phyloP scores from a whole-genome alignment of 306 rosid species.

The Gastrolobium bilobum region DNA sequence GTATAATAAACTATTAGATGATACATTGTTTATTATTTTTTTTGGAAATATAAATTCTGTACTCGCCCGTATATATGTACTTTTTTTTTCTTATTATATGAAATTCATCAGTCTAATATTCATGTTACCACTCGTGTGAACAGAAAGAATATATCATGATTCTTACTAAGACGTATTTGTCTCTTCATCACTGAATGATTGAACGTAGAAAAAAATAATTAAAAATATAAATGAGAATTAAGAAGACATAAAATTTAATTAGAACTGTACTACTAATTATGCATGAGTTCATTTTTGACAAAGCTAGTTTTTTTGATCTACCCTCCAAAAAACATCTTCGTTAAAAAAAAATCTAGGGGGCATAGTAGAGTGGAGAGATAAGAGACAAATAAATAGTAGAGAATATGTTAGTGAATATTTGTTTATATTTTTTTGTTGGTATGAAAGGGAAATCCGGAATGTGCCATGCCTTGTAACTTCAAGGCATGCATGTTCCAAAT shows the following conservation, averaged over 20 bases:
- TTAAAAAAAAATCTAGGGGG: not conserved
- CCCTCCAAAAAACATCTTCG: not conserved
- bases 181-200: constrained; percentile 5
- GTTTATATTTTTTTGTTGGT: not conserved
- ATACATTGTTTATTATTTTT: not conserved
- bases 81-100: not conserved
- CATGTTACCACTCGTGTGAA: not conserved
- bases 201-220: not conserved
- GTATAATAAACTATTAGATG: not conserved
- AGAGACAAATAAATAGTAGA: not conserved
- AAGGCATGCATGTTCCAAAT: not conserved
- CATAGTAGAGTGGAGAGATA: not conserved
- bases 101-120: not conserved
- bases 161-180: not conserved
- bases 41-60: not conserved
- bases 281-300: not conserved
- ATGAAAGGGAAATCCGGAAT: not conserved
- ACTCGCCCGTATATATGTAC: not conserved
- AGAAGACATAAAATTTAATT: not conserved
- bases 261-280: not conserved
- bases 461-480: not conserved
- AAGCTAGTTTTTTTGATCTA: too few relatives aligned
- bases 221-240: too few relatives aligned
- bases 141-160: not conserved
- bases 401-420: not conserved